phyloP scores from a whole-genome alignment of 73 alveolate species.

The Stentor coeruleus region DNA sequence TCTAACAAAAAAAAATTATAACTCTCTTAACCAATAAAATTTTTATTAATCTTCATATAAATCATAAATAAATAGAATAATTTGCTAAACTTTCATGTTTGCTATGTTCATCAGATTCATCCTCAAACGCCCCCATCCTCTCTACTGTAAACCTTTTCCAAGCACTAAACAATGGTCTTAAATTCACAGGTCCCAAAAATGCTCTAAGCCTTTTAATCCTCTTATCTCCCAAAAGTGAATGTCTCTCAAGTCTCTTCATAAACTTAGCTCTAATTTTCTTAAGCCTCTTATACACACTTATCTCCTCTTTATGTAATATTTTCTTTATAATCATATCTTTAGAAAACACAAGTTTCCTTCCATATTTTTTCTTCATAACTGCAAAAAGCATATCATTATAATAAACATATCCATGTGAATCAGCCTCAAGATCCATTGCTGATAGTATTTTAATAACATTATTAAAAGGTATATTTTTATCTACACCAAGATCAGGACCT shows the following conservation, averaged over 20 bases:
- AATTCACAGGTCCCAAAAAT: background rate
- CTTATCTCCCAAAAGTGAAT: background rate
- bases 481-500: conserved; percentile 24
- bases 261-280: background rate
- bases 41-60: too few species aligned
- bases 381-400: conserved; percentile 41
- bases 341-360: conserved; percentile 27
- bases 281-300: background rate
- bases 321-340: background rate
- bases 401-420: conserved; percentile 36
- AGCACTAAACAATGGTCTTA: background rate
- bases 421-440: conserved; percentile 29
- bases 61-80: too few species aligned
- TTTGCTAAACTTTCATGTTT: too few species aligned
- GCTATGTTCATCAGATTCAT: too few species aligned
- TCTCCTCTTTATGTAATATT: background rate
- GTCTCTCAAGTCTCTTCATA: background rate
- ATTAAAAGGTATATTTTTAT: too few species aligned
- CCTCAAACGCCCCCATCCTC: too few species aligned
- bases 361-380: conserved; percentile 27
- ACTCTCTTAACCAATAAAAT: too few species aligned
- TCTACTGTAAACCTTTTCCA: background rate
- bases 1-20: too few species aligned
- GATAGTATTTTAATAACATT: conserved; percentile 21
- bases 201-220: background rate